Evolutionary conservation across 176 grass and related monocot species (phyloP), one percentile per base, ranked within the genome.

Genomic region (Calamus simplicifolius): DNA sequence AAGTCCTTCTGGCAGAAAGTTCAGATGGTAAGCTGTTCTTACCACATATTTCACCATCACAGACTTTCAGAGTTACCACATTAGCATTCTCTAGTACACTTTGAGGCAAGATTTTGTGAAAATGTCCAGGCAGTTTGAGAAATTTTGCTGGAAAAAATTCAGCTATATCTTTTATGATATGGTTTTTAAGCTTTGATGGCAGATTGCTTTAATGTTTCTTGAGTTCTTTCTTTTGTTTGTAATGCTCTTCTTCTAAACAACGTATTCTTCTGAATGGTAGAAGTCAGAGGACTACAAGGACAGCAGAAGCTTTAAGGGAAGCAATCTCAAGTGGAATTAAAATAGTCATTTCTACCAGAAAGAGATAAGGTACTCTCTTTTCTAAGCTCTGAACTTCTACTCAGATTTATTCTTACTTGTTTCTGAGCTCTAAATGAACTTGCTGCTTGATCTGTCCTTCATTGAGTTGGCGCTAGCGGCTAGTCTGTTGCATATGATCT

Each of bases 131-230:
- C 19, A 71, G 72, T 82, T 59, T 82, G 81, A 80, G 79, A 80
- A 80, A 85, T 60, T 88, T 91, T 80, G 73, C 81, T 85, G 92
- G 70, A 67, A 64, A 80, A 97, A 91, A 61, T 91, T 91, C 76
- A 88, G 75, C 57, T 85, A 85, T 78, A 85, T 97, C 26, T 97
- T 97, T 62, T 97, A 84, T 70, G 93, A 97, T 76, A 77, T 96
- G 87, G 92, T 87, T 87, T 23, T 23, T 97, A 82, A 56, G 64
- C 19, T 69, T 61, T 30, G 25, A 30, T 74, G 28, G 38, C 31
- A 35, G 1, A 35, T 35, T 5, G 5, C 31, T 35, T 35, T 35
- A 35, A 35, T 35, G 0, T 35, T 35, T 35, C 31, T 35, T 35
- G 31, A 35, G 31, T 35, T 69, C 16, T 19, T 69, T 48, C 27